A percentile compares a stretch with the other conserved stretches of the same genome.
Evolutionary conservation across 257 asterid genomes (phyloP).

Genomic region (Verbascum thapsus): DNA sequence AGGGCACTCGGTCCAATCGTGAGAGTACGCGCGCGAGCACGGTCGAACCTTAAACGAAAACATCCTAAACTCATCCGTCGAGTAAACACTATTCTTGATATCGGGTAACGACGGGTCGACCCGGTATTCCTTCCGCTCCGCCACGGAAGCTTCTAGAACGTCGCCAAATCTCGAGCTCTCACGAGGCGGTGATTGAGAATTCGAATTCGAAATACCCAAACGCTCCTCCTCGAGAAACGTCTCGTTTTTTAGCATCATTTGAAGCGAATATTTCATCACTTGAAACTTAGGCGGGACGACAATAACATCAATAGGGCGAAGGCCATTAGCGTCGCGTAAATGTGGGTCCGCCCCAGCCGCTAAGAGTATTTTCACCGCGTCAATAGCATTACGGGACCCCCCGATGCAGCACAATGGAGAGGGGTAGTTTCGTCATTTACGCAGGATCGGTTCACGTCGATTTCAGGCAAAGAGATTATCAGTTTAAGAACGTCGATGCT

Average conservation of each 20-base stretch:
- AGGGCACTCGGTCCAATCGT: slow-evolving; percentile 97
- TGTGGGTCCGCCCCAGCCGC: slow-evolving; percentile 73
- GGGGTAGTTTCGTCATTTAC: slow-evolving; percentile 66
- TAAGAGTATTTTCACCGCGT: slow-evolving; percentile 54
- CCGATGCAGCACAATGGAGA: slow-evolving; percentile 81
- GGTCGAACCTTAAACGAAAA: slow-evolving; percentile 81
- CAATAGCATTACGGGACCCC: slow-evolving; percentile 59
- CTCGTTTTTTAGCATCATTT: slow-evolving; percentile 50
- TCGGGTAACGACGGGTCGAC: slow-evolving; percentile 83
- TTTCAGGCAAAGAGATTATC: slow-evolving; percentile 57
- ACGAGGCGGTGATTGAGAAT: slow-evolving; percentile 44
- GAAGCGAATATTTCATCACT: slow-evolving; percentile 45
- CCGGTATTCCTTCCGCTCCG: slow-evolving; percentile 76
- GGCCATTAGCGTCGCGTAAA: slow-evolving; percentile 55
- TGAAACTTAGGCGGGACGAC: slow-evolving; percentile 54
- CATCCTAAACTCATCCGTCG: slow-evolving; percentile 89
- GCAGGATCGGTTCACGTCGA: slow-evolving; percentile 65
- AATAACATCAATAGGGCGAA: slow-evolving; percentile 57
- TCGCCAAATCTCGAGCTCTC: slow-evolving; percentile 37
- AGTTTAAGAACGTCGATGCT: slow-evolving; percentile 62
- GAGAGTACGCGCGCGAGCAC: slow-evolving; percentile 89
- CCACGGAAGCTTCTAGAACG: slow-evolving; percentile 28
- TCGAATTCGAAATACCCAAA: slow-evolving; percentile 34
- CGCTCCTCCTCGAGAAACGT: slow-evolving; percentile 42
- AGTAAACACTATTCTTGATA: slow-evolving; percentile 76